These are phyloP conservation scores for Pseudogymnoascus sp. DNA, from an alignment of 2,329 filamentous ascomycete species.

Conservation along the genomic window DNA sequence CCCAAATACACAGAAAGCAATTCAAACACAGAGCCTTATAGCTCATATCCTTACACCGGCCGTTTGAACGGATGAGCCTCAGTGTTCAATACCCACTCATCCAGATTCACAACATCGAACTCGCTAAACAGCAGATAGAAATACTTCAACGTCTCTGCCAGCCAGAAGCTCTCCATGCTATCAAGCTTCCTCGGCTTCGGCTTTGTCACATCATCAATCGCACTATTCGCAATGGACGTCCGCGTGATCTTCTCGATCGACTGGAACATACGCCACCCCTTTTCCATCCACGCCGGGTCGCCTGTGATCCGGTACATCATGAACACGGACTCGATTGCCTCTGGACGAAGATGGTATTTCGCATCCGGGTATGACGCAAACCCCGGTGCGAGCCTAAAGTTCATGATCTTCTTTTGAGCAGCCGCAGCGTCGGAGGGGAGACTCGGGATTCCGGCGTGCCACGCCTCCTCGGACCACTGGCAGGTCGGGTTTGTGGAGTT, in stretches of 20 bases:
- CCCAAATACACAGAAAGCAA: background rate
- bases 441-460: background rate
- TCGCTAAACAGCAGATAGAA: slow-evolving; percentile 75
- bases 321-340: slow-evolving; percentile 62
- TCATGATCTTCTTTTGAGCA: slow-evolving; percentile 10
- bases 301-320: slow-evolving; percentile 40
- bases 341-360: slow-evolving; percentile 48
- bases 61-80: slow-evolving; percentile 28
- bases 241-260: slow-evolving; percentile 36
- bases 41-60: slow-evolving; percentile 12
- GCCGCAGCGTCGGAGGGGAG: background rate
- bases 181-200: slow-evolving; percentile 40
- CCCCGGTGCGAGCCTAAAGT: slow-evolving; percentile 38
- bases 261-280: slow-evolving; percentile 41
- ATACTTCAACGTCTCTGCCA: slow-evolving; percentile 68
- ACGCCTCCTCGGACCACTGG: slow-evolving; percentile 41
- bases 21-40: background rate
- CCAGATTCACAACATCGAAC: slow-evolving; percentile 53
- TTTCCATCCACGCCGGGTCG: slow-evolving; percentile 30
- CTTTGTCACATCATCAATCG: slow-evolving; percentile 33
- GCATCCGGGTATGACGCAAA: slow-evolving; percentile 38
- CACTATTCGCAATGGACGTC: slow-evolving; percentile 36
- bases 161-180: slow-evolving; percentile 56
- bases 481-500: slow-evolving; percentile 38
- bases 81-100: slow-evolving; percentile 53